Conservation (phyloP, 192 early-diverging fungal species). For the Coemansia sp. region DNA sequence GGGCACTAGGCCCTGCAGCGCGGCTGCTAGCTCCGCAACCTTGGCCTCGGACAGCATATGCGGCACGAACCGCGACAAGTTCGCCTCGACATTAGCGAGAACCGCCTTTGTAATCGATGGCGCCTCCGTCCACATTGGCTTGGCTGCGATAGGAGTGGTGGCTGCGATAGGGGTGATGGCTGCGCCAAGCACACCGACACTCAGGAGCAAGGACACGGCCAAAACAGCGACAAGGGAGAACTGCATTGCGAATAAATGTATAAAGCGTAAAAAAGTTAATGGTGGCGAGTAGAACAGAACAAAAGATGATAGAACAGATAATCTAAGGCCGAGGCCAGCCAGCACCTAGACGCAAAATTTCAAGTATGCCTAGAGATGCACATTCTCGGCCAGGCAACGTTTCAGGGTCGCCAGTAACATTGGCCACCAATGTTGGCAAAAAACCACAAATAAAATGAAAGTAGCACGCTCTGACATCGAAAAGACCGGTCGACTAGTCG, state of each 20-base stretch:
- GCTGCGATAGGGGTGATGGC: neutral
- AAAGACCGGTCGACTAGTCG: neutral
- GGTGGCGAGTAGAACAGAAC: neutral
- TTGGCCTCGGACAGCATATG: conserved; percentile 24
- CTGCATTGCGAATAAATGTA: neutral
- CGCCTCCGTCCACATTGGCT: neutral
- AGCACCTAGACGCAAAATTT: neutral
- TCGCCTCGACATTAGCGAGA: conserved; percentile 24
- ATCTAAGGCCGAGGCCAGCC: neutral
- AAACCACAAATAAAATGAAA: neutral
- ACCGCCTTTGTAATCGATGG: conserved; percentile 7
- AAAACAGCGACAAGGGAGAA: neutral
- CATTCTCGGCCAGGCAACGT: conserved; percentile 6
- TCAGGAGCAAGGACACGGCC: neutral
- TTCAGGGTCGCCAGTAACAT: neutral
- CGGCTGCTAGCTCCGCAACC: conserved; percentile 7
- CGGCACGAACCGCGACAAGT: conserved; percentile 35
- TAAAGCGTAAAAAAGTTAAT: neutral
- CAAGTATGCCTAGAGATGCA: neutral
- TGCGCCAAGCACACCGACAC: neutral
- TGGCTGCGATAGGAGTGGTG: neutral
- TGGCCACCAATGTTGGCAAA: neutral
- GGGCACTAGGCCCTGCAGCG: neutral
- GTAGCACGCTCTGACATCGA: neutral
- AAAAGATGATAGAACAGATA: neutral